phyloP scores from a whole-genome alignment of 805 yeast genomes.

The Teunomyces stri region DNA sequence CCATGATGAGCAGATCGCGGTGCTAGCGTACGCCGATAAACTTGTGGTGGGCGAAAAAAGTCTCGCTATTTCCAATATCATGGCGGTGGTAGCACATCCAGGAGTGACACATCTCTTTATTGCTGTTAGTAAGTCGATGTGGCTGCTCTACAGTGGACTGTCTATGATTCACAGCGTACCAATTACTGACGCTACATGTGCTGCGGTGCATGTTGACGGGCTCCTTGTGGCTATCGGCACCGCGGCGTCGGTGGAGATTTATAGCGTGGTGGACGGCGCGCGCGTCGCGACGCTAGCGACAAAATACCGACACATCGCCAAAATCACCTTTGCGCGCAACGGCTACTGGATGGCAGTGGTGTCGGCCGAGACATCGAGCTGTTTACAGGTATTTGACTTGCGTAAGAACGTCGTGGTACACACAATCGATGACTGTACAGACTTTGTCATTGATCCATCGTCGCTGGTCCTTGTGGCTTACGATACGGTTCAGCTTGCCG shows the following conservation, averaged over 20 bases:
- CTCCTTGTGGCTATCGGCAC: slow-evolving; percentile 42
- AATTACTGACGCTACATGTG: slow-evolving; percentile 11
- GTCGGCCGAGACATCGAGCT: slow-evolving; percentile 8
- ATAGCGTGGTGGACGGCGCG: slow-evolving; percentile 37
- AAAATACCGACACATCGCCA: slow-evolving; percentile 22
- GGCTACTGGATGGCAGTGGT: slow-evolving; percentile 59
- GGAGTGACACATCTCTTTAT: slow-evolving; percentile 24
- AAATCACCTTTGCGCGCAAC: slow-evolving; percentile 55
- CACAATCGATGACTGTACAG: slow-evolving; percentile 21
- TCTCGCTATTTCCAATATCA: slow-evolving; percentile 4
- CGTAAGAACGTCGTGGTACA: slow-evolving; percentile 36
- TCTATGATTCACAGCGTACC: background rate
- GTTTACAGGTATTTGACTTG: slow-evolving; percentile 47
- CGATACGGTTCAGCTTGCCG: slow-evolving; percentile 17
- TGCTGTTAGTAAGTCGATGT: slow-evolving; percentile 22
- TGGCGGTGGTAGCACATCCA: slow-evolving; percentile 27
- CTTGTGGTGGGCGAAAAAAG: slow-evolving; percentile 12
- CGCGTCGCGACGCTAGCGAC: slow-evolving; percentile 32
- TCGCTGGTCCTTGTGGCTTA: slow-evolving; percentile 28
- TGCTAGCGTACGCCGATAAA: slow-evolving; percentile 8
- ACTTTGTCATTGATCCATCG: slow-evolving; percentile 35
- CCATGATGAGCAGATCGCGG: no score
- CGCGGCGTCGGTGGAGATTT: slow-evolving; percentile 28
- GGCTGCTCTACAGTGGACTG: slow-evolving; percentile 17
- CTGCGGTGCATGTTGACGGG: slow-evolving; percentile 49